Conservation (phyloP, 306 rosid genomes). For the Quercus mongolica region DNA sequence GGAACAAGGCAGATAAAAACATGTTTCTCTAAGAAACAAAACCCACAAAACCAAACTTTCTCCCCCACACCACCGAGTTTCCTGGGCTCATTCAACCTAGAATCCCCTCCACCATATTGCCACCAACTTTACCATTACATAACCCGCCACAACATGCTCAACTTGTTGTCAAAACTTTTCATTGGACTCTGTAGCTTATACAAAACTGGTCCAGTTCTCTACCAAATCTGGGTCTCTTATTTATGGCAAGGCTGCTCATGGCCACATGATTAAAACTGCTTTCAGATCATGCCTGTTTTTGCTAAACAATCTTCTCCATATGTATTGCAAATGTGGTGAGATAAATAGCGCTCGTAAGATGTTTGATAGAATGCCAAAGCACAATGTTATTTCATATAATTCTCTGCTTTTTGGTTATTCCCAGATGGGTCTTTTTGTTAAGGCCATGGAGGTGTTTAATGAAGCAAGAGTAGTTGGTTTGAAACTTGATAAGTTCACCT, state of each 20-base stretch:
- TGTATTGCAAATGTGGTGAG: slow-evolving; percentile 30
- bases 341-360: slow-evolving; percentile 13
- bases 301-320: slow-evolving; percentile 37
- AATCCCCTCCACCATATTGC: slow-evolving; percentile 7
- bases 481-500: slow-evolving; percentile 43
- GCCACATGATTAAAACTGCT: slow-evolving; percentile 28
- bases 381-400: slow-evolving; percentile 32
- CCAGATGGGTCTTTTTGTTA: slow-evolving; percentile 13
- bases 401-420: slow-evolving; percentile 39
- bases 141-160: background rate
- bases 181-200: slow-evolving; percentile 25
- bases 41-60: background rate
- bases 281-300: slow-evolving; percentile 32
- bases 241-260: slow-evolving; percentile 38
- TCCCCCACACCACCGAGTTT: background rate
- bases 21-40: background rate
- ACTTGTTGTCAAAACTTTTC: slow-evolving; percentile 2
- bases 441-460: slow-evolving; percentile 24
- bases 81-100: slow-evolving; percentile 4
- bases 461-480: slow-evolving; percentile 32
- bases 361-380: slow-evolving; percentile 38
- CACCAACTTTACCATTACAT: background rate
- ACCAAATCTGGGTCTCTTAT: slow-evolving; percentile 19
- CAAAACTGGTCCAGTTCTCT: slow-evolving; percentile 28
- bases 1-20: background rate